A percentile compares a stretch with the other conserved stretches of the same genome.
Evolutionary conservation across 148 eudicot species (phyloP).

Genomic region (Rhododendron ferrugineum): DNA sequence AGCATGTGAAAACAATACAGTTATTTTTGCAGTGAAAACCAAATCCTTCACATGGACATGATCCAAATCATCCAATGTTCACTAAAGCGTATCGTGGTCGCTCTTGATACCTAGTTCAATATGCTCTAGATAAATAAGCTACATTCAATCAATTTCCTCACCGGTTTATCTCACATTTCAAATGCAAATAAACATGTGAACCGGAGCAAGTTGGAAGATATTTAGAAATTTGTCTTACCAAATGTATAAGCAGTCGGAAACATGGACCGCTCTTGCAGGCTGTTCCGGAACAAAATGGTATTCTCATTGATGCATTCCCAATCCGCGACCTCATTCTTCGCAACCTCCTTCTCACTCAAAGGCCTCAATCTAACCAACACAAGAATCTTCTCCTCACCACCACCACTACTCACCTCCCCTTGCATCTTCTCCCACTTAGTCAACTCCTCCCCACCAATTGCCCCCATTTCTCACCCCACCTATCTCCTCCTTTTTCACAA

Average conservation of each 20-base stretch:
- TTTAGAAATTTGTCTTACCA: slow-evolving; percentile 33
- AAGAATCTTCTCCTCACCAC: slow-evolving; percentile 55
- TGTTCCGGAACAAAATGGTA: slow-evolving; percentile 59
- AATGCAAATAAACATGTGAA: neutral
- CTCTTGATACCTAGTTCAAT: neutral
- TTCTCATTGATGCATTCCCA: slow-evolving; percentile 70
- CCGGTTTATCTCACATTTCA: neutral
- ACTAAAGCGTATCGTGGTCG: neutral
- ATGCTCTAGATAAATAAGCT: neutral
- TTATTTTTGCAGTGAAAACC: neutral
- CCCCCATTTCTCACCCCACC: slow-evolving; percentile 36
- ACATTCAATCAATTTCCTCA: neutral
- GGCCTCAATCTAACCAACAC: slow-evolving; percentile 84
- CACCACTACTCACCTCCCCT: slow-evolving; percentile 37
- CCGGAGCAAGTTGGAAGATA: neutral
- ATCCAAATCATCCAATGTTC: neutral
- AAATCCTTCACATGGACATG: neutral
- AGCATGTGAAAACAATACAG: neutral
- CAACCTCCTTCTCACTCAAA: slow-evolving; percentile 51
- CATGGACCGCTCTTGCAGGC: slow-evolving; percentile 47
- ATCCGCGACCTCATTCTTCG: slow-evolving; percentile 54
- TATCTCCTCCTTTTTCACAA: neutral
- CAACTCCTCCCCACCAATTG: slow-evolving; percentile 41
- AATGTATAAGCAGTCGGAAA: slow-evolving; percentile 54
- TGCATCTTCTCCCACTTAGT: slow-evolving; percentile 33